A percentile compares a stretch with the other conserved stretches of the same genome.
Evolutionary conservation across 495 filamentous ascomycete genomes (phyloP).

Genomic region (Hypoxylon perforatum): DNA sequence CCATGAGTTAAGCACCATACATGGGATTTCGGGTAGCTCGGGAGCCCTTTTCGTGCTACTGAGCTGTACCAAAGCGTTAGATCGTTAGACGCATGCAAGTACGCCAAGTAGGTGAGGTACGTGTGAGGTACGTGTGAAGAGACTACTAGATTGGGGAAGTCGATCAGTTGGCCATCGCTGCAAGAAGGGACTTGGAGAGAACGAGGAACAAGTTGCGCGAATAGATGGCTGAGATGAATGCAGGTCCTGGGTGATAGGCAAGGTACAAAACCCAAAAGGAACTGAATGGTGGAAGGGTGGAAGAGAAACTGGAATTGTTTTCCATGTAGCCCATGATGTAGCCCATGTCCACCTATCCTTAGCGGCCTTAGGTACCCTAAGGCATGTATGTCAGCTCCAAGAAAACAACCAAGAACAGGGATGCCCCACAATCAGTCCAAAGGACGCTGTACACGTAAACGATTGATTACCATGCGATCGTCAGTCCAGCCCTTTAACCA

Average conservation of each 20-base stretch:
- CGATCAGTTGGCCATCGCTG: conserved; percentile 26
- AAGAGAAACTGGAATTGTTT: conserved; percentile 36
- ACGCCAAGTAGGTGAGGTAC: neutral
- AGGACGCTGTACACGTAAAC: conserved; percentile 35
- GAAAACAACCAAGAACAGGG: conserved; percentile 12
- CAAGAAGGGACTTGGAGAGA: conserved; percentile 32
- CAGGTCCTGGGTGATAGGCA: conserved; percentile 28
- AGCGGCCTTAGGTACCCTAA: no score
- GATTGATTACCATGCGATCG: conserved; percentile 28
- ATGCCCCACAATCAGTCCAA: conserved; percentile 35
- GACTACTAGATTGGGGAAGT: conserved; percentile 28
- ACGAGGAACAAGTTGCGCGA: neutral
- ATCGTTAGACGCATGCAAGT: conserved; percentile 1
- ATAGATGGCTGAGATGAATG: conserved; percentile 29
- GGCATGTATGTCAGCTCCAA: conserved; percentile 13
- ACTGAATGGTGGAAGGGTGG: no score
- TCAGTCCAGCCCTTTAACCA: conserved; percentile 15
- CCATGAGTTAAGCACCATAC: no score
- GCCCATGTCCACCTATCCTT: neutral
- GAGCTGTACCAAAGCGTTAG: neutral
- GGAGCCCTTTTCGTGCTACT: conserved; percentile 1
- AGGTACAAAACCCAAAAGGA: neutral
- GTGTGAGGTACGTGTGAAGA: conserved; percentile 6
- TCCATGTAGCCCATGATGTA: no score
- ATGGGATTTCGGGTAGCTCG: conserved; percentile 18